Percentiles rank a stretch among this genome's conserved stretches.
These are phyloP conservation scores for Platanthera zijinensis DNA, from an alignment of 106 monocot genomes.

Conservation along the genomic window DNA sequence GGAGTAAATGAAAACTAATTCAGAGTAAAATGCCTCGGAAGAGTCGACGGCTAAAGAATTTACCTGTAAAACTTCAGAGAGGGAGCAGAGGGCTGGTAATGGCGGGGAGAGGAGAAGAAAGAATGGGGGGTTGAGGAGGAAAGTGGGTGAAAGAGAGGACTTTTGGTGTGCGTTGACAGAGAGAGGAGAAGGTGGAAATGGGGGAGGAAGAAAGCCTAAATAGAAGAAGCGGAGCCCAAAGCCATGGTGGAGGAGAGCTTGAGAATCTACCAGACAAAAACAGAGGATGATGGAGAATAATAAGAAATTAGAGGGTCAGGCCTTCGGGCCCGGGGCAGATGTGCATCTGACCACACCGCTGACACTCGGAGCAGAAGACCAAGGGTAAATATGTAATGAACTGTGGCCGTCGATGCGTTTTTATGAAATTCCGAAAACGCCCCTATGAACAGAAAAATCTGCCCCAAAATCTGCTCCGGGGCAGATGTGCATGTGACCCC, in stretches of 20 bases:
- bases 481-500: too few relatives aligned
- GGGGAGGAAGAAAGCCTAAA: not conserved
- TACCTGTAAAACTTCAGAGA: not conserved
- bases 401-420: too few relatives aligned
- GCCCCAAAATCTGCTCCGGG: too few relatives aligned
- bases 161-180: conserved; percentile 47
- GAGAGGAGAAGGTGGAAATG: conserved; percentile 2
- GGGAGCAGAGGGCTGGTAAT: conserved; percentile 3
- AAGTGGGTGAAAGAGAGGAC: conserved; percentile 34
- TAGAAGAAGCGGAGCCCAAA: conserved; percentile 6
- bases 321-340: not conserved
- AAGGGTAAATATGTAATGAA: too few relatives aligned
- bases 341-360: conserved; percentile 18
- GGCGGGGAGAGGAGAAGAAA: conserved; percentile 6
- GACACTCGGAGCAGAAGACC: conserved; percentile 12
- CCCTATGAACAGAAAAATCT: too few relatives aligned
- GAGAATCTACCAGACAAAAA: not conserved
- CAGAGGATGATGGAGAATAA: conserved; percentile 4
- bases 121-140: conserved; percentile 18
- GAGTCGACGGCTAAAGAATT: not conserved
- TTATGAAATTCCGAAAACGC: too few relatives aligned
- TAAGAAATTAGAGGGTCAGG: not conserved
- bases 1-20: not conserved
- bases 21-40: too few relatives aligned
- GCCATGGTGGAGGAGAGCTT: not conserved